Percentiles rank a stretch among this genome's conserved stretches.
Evolutionary conservation across 1,139 yeast genomes (phyloP).

Genomic region (Saccharomycopsis crataegensis): DNA sequence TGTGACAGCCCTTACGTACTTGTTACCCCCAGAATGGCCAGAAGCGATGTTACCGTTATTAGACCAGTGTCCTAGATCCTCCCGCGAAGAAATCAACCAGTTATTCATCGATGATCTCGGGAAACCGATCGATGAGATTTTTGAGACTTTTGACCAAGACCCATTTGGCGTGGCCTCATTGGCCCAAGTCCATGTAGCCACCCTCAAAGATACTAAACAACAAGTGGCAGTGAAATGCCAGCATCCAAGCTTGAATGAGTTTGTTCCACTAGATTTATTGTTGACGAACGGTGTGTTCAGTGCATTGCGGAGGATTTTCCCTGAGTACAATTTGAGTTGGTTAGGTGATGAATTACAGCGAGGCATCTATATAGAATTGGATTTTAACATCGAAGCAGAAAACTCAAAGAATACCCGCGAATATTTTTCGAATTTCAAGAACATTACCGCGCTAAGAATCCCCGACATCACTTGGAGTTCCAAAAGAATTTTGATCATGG

Average conservation of each 20-base stretch:
- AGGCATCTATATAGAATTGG: slow-evolving; percentile 82
- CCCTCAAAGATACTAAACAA: slow-evolving; percentile 41
- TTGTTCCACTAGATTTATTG: slow-evolving; percentile 82
- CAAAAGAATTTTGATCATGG: slow-evolving; percentile 78
- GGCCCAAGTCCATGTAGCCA: slow-evolving; percentile 91
- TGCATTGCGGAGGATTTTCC: slow-evolving; percentile 71
- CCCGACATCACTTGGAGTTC: slow-evolving; percentile 67
- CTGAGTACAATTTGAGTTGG: slow-evolving; percentile 92
- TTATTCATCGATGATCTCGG: slow-evolving; percentile 69
- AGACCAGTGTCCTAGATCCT: slow-evolving; percentile 80
- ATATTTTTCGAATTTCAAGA: slow-evolving; percentile 52
- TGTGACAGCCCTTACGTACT: slow-evolving; percentile 81
- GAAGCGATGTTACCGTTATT: slow-evolving; percentile 89
- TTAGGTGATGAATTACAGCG: slow-evolving; percentile 83
- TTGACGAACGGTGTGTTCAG: slow-evolving; percentile 72
- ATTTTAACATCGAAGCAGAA: slow-evolving; percentile 78
- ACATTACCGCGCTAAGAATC: slow-evolving; percentile 66
- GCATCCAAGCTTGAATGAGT: slow-evolving; percentile 81
- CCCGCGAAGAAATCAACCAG: slow-evolving; percentile 55
- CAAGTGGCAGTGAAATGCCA: slow-evolving; percentile 91
- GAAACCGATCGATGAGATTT: slow-evolving; percentile 52
- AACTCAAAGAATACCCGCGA: slow-evolving; percentile 65
- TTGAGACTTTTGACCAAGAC: slow-evolving; percentile 53
- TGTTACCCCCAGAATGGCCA: slow-evolving; percentile 93
- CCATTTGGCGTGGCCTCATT: slow-evolving; percentile 95